Evolutionary conservation across 257 asterid genomes (phyloP), one percentile per base, ranked within the genome.

Genomic region (Sherardia arvensis): DNA sequence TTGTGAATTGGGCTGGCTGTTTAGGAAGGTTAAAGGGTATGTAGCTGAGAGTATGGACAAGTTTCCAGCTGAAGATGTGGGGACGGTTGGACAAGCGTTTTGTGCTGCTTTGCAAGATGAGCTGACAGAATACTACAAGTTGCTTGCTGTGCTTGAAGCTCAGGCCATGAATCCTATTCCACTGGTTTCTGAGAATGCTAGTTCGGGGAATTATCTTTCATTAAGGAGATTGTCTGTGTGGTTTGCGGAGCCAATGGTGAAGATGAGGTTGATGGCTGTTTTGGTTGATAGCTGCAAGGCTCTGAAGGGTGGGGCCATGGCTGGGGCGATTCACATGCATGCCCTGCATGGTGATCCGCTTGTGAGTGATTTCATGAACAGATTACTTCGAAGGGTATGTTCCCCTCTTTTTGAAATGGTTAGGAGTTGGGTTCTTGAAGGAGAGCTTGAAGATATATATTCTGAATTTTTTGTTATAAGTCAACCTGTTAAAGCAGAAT

Each of bases 381-480:
- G 87, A 76, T 73, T 90, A 55, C 90, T 93, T 70, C 94, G 96
- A 22, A 72, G 92, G 63, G 97, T 93, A 12, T 93, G 99, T 61
- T 85, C 96, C 51, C 99, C 99, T 2, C 99, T 93, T 69, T 93
- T 93, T 78, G 99, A 93, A 74, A 93, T 87, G 99, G 99, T 90
- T 71, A 80, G 97, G 81, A 90, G 94, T 78, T 93, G 99, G 99
- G 97, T 93, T 72, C 76, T 90, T 68, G 99, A 93, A 78, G 99
- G 99, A 62, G 97, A 93, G 80, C 97, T 93, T 58, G 99, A 93
- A 71, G 99, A 93, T 76, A 76, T 90, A 27, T 93, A 85, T 76
- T 66, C 94, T 0, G 99, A 93, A 73, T 93, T 93, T 74, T 93
- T 93, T 65, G 91, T 93, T 60, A 75, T 90, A 38, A 86, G 96